Percentiles rank a stretch among this genome's conserved stretches.
Evolutionary conservation across 2,329 filamentous ascomycete species (phyloP).

Genomic region (Paracoccidioides lutzii): DNA sequence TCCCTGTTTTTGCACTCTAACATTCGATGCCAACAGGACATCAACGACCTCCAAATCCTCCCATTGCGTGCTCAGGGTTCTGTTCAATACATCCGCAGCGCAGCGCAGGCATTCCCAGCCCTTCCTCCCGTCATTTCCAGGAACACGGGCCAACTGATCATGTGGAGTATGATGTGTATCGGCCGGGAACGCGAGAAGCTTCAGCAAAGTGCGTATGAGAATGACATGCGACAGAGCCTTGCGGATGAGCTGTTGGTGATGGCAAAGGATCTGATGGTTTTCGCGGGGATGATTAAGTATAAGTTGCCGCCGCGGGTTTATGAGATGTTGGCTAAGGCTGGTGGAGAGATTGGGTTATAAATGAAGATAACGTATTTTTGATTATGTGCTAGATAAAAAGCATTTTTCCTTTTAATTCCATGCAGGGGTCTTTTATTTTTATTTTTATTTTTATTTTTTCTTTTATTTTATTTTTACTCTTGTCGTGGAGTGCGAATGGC

Average conservation of each 20-base stretch:
- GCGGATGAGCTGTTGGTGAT: constrained; percentile 62
- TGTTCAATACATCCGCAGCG: constrained; percentile 62
- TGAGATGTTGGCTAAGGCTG: constrained; percentile 73
- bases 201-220: constrained; percentile 56
- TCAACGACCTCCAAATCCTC: constrained; percentile 62
- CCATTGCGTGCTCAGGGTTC: constrained; percentile 65
- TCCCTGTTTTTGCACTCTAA: constrained; percentile 8
- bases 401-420: not conserved
- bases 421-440: not conserved
- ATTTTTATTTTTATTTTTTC: not conserved
- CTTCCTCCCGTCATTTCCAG: constrained; percentile 70
- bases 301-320: constrained; percentile 76
- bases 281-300: constrained; percentile 85
- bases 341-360: constrained; percentile 47
- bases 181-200: constrained; percentile 63
- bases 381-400: not conserved
- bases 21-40: constrained; percentile 42
- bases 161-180: constrained; percentile 88
- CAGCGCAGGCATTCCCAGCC: constrained; percentile 66
- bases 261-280: constrained; percentile 83
- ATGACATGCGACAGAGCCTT: constrained; percentile 35
- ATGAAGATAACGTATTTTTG: constrained; percentile 10
- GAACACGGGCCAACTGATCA: constrained; percentile 79
- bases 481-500: no score
- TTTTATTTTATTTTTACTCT: not conserved